A percentile compares a stretch with the other conserved stretches of the same genome.
phyloP scores from a whole-genome alignment of 2,329 filamentous ascomycete species.

The Emydomyces testavorans region DNA sequence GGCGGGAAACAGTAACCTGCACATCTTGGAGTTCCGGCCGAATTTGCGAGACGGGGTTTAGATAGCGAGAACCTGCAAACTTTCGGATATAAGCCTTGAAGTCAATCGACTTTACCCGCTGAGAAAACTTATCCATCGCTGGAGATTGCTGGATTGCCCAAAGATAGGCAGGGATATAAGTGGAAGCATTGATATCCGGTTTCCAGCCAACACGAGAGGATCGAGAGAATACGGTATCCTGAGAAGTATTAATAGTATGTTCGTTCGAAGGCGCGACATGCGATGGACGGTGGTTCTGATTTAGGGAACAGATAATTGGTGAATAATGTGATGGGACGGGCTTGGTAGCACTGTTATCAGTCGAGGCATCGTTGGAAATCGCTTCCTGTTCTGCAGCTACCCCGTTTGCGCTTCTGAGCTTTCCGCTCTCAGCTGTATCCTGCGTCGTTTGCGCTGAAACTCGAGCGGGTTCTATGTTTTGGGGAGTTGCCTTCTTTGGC shows the following conservation, averaged over 20 bases:
- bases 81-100: conserved; percentile 17
- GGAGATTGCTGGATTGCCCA: conserved; percentile 22
- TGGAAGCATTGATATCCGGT: conserved; percentile 20
- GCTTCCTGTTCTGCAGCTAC: neutral
- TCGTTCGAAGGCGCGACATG: neutral
- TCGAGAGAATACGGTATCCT: neutral
- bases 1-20: conserved; percentile 11
- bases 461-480: neutral
- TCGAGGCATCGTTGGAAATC: neutral
- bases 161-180: conserved; percentile 20
- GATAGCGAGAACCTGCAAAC: conserved; percentile 18
- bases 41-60: conserved; percentile 15
- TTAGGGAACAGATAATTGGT: neutral
- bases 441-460: neutral
- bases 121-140: conserved; percentile 15
- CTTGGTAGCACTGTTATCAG: neutral
- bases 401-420: neutral
- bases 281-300: neutral
- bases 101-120: conserved; percentile 17
- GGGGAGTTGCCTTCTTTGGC: neutral
- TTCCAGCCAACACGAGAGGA: conserved; percentile 4
- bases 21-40: conserved; percentile 11
- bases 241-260: neutral
- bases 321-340: neutral
- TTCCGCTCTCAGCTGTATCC: too few species aligned